A percentile compares a stretch with the other conserved stretches of the same genome.
phyloP scores from a whole-genome alignment of 2,329 filamentous ascomycete species.

The Phialocephala sp. region DNA sequence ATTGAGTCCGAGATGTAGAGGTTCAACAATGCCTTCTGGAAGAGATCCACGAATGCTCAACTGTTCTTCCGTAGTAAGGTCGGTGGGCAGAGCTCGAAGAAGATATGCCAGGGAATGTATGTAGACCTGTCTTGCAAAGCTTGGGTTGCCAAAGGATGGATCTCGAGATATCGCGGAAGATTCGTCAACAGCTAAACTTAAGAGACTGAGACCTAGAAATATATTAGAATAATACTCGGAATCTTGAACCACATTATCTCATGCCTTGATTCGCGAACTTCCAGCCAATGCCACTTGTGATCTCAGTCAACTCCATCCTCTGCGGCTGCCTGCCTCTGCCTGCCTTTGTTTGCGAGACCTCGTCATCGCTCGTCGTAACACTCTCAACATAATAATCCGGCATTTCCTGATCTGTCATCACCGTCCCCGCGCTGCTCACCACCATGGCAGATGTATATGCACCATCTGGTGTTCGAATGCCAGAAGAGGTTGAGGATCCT shows the following conservation, averaged over 20 bases:
- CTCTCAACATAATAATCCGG: conserved; percentile 29
- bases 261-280: conserved; percentile 57
- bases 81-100: conserved; percentile 63
- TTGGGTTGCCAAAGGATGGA: conserved; percentile 44
- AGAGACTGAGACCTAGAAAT: conserved; percentile 50
- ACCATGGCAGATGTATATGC: conserved; percentile 36
- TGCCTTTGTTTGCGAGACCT: conserved; percentile 15
- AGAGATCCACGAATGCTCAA: conserved; percentile 57
- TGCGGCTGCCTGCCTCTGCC: conserved; percentile 1
- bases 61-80: conserved; percentile 61
- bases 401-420: conserved; percentile 25
- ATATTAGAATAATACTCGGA: not conserved
- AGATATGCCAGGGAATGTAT: conserved; percentile 68
- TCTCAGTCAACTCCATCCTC: conserved; percentile 30
- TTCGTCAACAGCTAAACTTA: conserved; percentile 53
- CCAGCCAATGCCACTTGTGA: conserved; percentile 52
- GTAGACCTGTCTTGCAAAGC: conserved; percentile 66
- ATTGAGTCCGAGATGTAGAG: conserved; percentile 28
- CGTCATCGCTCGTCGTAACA: conserved; percentile 33
- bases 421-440: conserved; percentile 22
- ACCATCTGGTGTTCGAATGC: conserved; percentile 37
- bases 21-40: conserved; percentile 45
- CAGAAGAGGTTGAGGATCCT: conserved; percentile 29
- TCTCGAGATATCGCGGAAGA: conserved; percentile 44
- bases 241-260: not conserved